These are phyloP conservation scores for Penicillium verrucosum DNA, from an alignment of 2,329 filamentous ascomycete genomes.

Conservation along the genomic window DNA sequence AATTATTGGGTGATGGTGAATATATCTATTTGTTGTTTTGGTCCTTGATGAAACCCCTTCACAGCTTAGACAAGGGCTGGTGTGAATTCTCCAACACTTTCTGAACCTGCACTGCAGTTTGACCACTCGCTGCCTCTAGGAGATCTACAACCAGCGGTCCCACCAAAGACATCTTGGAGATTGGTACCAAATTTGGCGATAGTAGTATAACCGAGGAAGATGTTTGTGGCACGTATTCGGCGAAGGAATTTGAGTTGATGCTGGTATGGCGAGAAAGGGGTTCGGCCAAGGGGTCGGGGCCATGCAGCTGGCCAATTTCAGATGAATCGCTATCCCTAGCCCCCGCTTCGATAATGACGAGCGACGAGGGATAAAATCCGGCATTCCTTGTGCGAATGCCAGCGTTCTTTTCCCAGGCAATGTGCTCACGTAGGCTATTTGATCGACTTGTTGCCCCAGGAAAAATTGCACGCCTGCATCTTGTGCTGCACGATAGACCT, in stretches of 20 bases:
- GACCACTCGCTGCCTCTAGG: not conserved
- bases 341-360: slow-evolving; percentile 3
- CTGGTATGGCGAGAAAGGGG: slow-evolving; percentile 7
- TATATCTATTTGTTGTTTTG: not conserved
- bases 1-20: not conserved
- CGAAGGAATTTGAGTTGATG: not conserved
- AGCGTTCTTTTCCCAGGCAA: slow-evolving; percentile 1
- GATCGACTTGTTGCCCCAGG: slow-evolving; percentile 1
- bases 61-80: not conserved
- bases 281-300: slow-evolving; percentile 1
- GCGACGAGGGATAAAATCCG: slow-evolving; percentile 1
- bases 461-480: slow-evolving; percentile 5
- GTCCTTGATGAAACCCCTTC: not conserved
- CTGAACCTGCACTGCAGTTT: not conserved
- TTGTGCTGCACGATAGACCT: slow-evolving; percentile 7
- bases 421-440: slow-evolving; percentile 7
- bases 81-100: not conserved
- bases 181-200: not conserved
- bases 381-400: slow-evolving; percentile 7
- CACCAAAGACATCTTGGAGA: not conserved
- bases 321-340: not conserved
- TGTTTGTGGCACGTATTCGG: not conserved
- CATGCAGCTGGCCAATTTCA: not conserved
- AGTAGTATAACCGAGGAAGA: slow-evolving; percentile 5
- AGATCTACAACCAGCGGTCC: slow-evolving; percentile 4